Percentiles rank a stretch among this genome's conserved stretches.
Conservation (phyloP, 495 filamentous ascomycete genomes). For the Rhypophila decipiens region DNA sequence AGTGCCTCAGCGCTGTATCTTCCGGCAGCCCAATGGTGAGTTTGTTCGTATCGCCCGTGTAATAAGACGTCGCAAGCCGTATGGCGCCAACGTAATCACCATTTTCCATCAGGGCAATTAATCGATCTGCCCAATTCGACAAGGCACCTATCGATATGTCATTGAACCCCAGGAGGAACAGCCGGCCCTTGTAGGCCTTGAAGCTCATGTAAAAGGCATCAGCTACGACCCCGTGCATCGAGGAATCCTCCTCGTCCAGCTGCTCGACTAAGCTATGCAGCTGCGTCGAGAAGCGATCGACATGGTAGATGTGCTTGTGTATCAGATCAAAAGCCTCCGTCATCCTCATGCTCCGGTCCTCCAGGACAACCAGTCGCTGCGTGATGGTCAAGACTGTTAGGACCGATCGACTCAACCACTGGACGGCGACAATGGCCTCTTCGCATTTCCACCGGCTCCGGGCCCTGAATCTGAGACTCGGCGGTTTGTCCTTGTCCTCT, state of each 20-base stretch:
- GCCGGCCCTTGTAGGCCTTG: constrained; percentile 84
- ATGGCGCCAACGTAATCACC: constrained; percentile 92
- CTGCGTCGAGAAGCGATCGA: constrained; percentile 77
- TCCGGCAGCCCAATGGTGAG: constrained; percentile 90
- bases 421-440: constrained; percentile 92
- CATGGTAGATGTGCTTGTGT: constrained; percentile 86
- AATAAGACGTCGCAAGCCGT: constrained; percentile 82
- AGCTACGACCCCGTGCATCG: constrained; percentile 92
- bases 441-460: constrained; percentile 89
- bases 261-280: constrained; percentile 79
- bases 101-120: constrained; percentile 93
- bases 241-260: constrained; percentile 76
- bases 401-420: constrained; percentile 95
- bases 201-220: constrained; percentile 99
- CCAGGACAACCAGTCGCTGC: constrained; percentile 84
- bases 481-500: constrained; percentile 62
- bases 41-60: constrained; percentile 80
- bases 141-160: constrained; percentile 83
- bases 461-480: constrained; percentile 69
- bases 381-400: constrained; percentile 87
- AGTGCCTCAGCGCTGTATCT: constrained; percentile 66
- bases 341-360: constrained; percentile 79
- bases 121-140: constrained; percentile 96
- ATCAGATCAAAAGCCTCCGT: constrained; percentile 92
- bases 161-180: constrained; percentile 86